A percentile compares a stretch with the other conserved stretches of the same genome.
These are phyloP conservation scores for Warburgia ugandensis DNA, from an alignment of 164 flowering plant genomes.

Conservation along the genomic window DNA sequence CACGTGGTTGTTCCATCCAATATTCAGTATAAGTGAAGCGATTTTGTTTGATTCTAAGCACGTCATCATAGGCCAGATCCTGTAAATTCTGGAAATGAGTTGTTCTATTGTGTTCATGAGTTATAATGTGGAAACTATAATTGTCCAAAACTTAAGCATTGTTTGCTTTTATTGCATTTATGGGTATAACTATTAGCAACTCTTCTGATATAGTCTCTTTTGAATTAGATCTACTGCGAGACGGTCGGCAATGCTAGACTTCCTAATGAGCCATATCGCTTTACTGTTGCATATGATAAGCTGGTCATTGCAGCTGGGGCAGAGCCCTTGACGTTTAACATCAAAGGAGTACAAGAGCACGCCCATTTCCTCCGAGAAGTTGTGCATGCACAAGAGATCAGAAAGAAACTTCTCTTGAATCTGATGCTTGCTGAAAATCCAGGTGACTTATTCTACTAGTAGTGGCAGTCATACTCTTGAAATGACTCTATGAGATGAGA, in stretches of 20 bases:
- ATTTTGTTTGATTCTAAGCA: no score
- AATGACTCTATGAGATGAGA: no score
- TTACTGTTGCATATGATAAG: constrained; percentile 82
- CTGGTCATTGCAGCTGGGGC: constrained; percentile 85
- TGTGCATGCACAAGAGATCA: constrained; percentile 80
- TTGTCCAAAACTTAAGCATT: no score
- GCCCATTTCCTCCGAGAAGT: constrained; percentile 85
- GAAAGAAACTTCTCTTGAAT: constrained; percentile 77
- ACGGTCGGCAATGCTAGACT: constrained; percentile 31
- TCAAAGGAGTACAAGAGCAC: constrained; percentile 75
- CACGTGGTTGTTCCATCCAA: no score
- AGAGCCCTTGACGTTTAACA: constrained; percentile 74
- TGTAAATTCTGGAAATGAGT: no score
- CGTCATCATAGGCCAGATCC: no score
- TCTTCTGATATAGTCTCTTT: constrained; percentile 6
- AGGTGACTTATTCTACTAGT: constrained; percentile 27
- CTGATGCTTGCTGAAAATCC: constrained; percentile 80
- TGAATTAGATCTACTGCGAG: constrained; percentile 60
- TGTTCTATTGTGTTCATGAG: no score
- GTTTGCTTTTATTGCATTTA: background rate
- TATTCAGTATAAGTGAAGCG: no score
- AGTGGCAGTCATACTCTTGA: no score
- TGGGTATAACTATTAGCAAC: background rate
- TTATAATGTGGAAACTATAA: no score
- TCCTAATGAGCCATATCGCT: constrained; percentile 37